A percentile compares a stretch with the other conserved stretches of the same genome.
Conservation (phyloP, 1,284 basidiomycete genomes). For the Cutaneotrichosporon sp. region DNA sequence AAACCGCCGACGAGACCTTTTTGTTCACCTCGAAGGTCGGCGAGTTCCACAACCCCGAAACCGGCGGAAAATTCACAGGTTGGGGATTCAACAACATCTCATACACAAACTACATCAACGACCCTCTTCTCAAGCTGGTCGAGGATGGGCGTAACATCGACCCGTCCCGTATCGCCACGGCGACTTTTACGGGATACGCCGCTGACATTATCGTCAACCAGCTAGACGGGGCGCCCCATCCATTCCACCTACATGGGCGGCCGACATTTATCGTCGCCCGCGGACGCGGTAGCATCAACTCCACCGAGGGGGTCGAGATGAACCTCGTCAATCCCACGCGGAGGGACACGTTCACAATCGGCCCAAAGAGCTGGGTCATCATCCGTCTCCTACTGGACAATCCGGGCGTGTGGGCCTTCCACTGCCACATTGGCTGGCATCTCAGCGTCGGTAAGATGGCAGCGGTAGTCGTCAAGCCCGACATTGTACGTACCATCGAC, state of each 20-base stretch:
- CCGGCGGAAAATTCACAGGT: constrained; percentile 25
- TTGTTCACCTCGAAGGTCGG: constrained; percentile 32
- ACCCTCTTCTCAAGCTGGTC: constrained; percentile 39
- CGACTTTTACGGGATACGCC: neutral
- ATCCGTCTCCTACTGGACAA: constrained; percentile 32
- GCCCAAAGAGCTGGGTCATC: constrained; percentile 33
- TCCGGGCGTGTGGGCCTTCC: constrained; percentile 32
- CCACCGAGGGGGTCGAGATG: constrained; percentile 22
- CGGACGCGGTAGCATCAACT: constrained; percentile 40
- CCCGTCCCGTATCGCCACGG: constrained; percentile 18
- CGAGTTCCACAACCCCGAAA: constrained; percentile 22
- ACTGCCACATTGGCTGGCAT: constrained; percentile 40
- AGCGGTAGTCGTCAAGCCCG: constrained; percentile 28
- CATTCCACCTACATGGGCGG: constrained; percentile 45
- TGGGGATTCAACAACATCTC: constrained; percentile 38
- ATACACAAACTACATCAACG: constrained; percentile 38
- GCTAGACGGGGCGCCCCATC: constrained; percentile 48
- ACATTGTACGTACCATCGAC: constrained; percentile 15
- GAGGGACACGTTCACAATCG: constrained; percentile 47
- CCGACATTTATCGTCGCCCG: constrained; percentile 42
- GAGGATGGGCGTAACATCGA: constrained; percentile 29
- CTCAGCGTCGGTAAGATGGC: constrained; percentile 20
- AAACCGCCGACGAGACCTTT: constrained; percentile 19
- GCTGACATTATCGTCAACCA: constrained; percentile 44
- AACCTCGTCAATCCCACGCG: constrained; percentile 48